These are phyloP conservation scores for Physaria fendleri DNA, from an alignment of 345 rosid species.

Conservation along the genomic window DNA sequence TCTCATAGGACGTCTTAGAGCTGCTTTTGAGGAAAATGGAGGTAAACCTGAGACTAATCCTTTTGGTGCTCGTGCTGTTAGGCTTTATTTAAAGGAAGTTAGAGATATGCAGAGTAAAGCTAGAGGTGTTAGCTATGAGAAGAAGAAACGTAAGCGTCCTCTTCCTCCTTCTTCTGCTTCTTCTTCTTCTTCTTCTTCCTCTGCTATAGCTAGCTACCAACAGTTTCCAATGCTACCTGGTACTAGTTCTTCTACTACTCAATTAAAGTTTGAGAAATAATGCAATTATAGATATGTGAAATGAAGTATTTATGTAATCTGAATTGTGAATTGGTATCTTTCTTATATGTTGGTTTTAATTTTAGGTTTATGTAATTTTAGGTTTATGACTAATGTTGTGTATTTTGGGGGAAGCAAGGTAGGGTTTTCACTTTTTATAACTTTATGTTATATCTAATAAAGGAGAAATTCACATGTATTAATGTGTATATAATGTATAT, in stretches of 20 bases:
- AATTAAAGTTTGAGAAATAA: constrained; percentile 23
- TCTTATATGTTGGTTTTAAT: constrained; percentile 14
- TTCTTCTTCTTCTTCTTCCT: constrained; percentile 12
- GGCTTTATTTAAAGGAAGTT: constrained; percentile 61
- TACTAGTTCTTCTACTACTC: constrained; percentile 26
- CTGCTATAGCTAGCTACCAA: constrained; percentile 19
- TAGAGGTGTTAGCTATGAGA: constrained; percentile 66
- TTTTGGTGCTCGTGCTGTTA: constrained; percentile 58
- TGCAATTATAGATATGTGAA: background rate
- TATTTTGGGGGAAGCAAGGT: constrained; percentile 12
- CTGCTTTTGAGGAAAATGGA: constrained; percentile 65
- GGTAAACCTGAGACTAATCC: constrained; percentile 65
- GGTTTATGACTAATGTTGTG: constrained; percentile 23
- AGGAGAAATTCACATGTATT: constrained; percentile 1
- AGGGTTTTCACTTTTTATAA: constrained; percentile 26
- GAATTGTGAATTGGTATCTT: constrained; percentile 18
- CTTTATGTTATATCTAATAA: constrained; percentile 9
- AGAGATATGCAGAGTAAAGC: constrained; percentile 67
- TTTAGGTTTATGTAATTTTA: constrained; percentile 12
- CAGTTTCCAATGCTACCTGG: constrained; percentile 33
- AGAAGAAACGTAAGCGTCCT: constrained; percentile 66
- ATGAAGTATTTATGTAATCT: constrained; percentile 20
- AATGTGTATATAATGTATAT: background rate
- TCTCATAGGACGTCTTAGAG: constrained; percentile 60
- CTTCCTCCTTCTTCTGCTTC: constrained; percentile 21